These are phyloP conservation scores for Pythium guiyangense DNA, from an alignment of 352 stramenopile species.

Conservation along the genomic window DNA sequence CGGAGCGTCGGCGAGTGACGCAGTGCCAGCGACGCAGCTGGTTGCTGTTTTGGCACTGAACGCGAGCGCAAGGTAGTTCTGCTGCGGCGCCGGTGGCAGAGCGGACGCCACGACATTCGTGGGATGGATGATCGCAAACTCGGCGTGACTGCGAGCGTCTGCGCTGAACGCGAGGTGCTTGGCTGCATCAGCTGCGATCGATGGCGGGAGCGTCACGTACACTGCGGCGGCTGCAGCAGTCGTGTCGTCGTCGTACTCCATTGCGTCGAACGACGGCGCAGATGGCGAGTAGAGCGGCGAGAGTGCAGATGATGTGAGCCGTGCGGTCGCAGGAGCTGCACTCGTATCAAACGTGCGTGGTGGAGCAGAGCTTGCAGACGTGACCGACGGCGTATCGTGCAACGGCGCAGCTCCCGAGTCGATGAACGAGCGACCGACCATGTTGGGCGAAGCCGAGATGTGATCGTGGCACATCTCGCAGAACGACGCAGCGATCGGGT, in stretches of 20 bases:
- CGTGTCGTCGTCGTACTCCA: not conserved
- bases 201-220: not conserved
- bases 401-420: not conserved
- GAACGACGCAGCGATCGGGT: slow-evolving; percentile 51
- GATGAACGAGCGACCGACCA: not conserved
- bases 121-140: slow-evolving; percentile 7
- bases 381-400: not conserved
- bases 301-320: slow-evolving; percentile 6
- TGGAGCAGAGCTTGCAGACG: not conserved
- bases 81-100: slow-evolving; percentile 1
- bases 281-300: slow-evolving; percentile 23
- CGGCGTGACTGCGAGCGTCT: no score
- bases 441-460: slow-evolving; percentile 23
- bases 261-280: slow-evolving; percentile 19
- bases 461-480: slow-evolving; percentile 58
- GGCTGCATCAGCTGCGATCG: not conserved
- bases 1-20: not conserved
- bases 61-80: slow-evolving; percentile 43
- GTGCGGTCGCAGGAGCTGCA: slow-evolving; percentile 2
- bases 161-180: slow-evolving; percentile 7
- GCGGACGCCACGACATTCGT: slow-evolving; percentile 2
- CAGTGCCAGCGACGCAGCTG: slow-evolving; percentile 3
- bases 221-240: not conserved
- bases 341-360: not conserved
- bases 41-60: slow-evolving; percentile 31